Evolutionary conservation across 1,139 yeast genomes (phyloP), one percentile per base, ranked within the genome.

Genomic region (Saccharomycopsis hybrid): DNA sequence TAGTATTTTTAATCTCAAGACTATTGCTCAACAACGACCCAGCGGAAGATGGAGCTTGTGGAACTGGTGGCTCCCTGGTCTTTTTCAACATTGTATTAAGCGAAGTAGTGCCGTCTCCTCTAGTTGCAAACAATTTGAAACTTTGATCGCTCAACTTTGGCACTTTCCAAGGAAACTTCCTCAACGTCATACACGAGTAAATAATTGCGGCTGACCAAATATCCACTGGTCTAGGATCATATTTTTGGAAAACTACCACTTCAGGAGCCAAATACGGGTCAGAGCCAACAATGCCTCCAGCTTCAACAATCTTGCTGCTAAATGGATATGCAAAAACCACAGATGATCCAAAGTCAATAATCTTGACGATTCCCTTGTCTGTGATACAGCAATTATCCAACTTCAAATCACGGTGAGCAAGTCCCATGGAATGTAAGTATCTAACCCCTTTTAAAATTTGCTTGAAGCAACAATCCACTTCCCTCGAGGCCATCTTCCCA

Each of bases 251-350:
- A 33, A 76, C 77, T 3, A 70, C 65, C 58, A 90, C 97, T 65
- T 92, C 99, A 0, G 99, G 98, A 1, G 98, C 97, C 61, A 92
- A 75, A 63, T 92, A 92, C 3, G 99, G 99, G 67, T 94, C 99
- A 7, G 96, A 87, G 4, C 99, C 99, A 49, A 92, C 97, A 56
- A 92, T 84, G 4, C 98, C 98, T 58, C 85, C 90, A 47, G 96
- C 90, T 59, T 78, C 76, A 43, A 88, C 88, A 47, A 87, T 74
- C 47, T 77, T 78, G 48, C 78, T 80, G 60, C 89, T 94, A 65
- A 85, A 86, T 1, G 97, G 97, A 64, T 90, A 92, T 62, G 81
- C 82, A 72, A 89, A 92, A 27, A 94, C 96, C 18, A 86, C 92
- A 0, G 98, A 96, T 51, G 95, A 84, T 13, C 99, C 99, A 67